phyloP scores from a whole-genome alignment of 2,329 filamentous ascomycete genomes.

The Fusarium nurragi region DNA sequence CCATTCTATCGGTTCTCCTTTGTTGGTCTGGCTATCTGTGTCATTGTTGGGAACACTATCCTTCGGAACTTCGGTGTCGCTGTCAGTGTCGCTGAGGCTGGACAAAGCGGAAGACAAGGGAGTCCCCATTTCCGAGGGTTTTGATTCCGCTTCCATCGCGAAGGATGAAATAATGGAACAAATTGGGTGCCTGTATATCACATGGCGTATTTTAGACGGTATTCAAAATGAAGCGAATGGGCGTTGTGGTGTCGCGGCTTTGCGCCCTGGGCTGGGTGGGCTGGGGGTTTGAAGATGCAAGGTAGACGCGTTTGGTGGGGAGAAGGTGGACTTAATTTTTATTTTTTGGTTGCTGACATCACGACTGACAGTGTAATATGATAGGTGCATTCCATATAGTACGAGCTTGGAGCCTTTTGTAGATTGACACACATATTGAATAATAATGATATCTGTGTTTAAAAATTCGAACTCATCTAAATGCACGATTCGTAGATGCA shows the following conservation, averaged over 20 bases:
- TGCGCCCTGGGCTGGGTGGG: no score
- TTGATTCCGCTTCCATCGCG: constrained; percentile 46
- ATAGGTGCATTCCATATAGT: constrained; percentile 15
- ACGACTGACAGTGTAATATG: constrained; percentile 22
- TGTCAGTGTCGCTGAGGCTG: constrained; percentile 45
- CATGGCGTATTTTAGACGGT: constrained; percentile 28
- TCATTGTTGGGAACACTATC: constrained; percentile 46
- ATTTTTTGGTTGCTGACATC: constrained; percentile 42
- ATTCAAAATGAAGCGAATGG: constrained; percentile 3
- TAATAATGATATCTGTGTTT: not conserved
- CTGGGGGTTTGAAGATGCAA: constrained; percentile 28
- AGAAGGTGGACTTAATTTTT: constrained; percentile 11
- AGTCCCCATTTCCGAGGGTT: constrained; percentile 48
- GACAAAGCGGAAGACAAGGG: constrained; percentile 46
- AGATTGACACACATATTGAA: not conserved
- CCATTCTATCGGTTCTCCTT: constrained; percentile 65
- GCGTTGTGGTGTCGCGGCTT: constrained; percentile 11
- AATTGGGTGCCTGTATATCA: constrained; percentile 18
- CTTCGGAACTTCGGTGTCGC: constrained; percentile 45
- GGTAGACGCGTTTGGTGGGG: constrained; percentile 40
- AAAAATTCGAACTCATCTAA: constrained; percentile 9
- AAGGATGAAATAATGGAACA: constrained; percentile 18
- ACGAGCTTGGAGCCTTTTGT: not conserved
- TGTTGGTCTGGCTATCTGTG: constrained; percentile 51
- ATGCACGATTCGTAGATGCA: not conserved